Evolutionary conservation across 306 rosid genomes (phyloP), one percentile per base, ranked within the genome.

Genomic region (Cucumis melo): DNA sequence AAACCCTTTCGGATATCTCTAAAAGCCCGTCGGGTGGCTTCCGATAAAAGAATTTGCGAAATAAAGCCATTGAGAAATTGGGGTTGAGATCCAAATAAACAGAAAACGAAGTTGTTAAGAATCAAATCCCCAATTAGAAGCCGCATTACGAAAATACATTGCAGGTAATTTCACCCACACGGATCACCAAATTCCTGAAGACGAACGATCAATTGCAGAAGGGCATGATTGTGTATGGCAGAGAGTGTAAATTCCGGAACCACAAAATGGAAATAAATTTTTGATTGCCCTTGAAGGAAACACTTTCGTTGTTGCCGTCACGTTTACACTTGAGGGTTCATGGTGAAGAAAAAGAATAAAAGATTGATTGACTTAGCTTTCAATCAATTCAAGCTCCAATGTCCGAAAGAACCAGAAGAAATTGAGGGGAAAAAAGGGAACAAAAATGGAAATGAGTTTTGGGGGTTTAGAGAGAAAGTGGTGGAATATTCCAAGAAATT

Each of bases 11-110:
- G 82, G 91, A 86, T 83, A 95, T 95, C 89, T 95, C 99, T 50
- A 92, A 71, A 66, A 92, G 96, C 82, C 99, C 99, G 27, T 95
- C 98, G 23, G 99, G 99, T 10, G 99, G 99, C 85, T 95, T 95
- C 87, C 91, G 87, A 73, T 87, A 92, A 64, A 95, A 95, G 90
- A 95, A 90, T 87, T 92, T 92, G 24, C 97, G 82, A 70, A 95
- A 95, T 80, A 95, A 80, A 63, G 97, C 97, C 98, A 95, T 95
- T 78, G 82, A n/a, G 73, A 66, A 1, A 64, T 54, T 56, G n/a
- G 21, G 39, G 62, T 44, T 36, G 84, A 87, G 91, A 90, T 86
- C 89, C 85, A 72, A 81, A n/a, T 74, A 79, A 63, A 59, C 36
- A 78, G 56, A 81, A 74, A 46, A 72, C 68, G 44, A 78, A 65